Base-by-base conservation (phyloP, 805 yeast species). In the Hanseniaspora occidentalis region DNA sequence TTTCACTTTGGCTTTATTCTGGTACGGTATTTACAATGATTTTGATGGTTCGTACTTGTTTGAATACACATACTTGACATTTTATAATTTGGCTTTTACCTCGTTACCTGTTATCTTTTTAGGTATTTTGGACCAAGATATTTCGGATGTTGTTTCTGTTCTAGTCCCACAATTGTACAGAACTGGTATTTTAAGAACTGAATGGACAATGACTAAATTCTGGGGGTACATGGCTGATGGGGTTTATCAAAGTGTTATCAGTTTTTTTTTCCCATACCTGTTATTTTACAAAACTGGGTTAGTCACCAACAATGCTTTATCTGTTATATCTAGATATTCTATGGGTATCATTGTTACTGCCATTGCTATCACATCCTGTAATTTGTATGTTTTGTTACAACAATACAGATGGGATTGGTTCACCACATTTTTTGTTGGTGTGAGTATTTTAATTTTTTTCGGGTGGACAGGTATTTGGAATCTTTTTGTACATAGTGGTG, bases 401-500 rank as follows among this genome's bases (percentile, higher is more conserved):
- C 84, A 79, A 54, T 72, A 71, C 53, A 69, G 85, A 53, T 83
- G 94, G 94, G 94, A 83, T 60, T 81, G 85, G 84, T 63, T 79
- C 36, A 70, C 81, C 4, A 51, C 66, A 10, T 51, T 78, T 41
- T 69, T 79, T 43, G 70, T 73, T 40, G 62, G 65, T 2, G 50
- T 82, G 17, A 79, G 89, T 1, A 68, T 77, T 35, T 46, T 81
- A 21, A 50, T 80, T 14, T 64, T 81, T 25, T 78, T 72, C 54
- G 78, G 70, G 23, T 83, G 94, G 94, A 76, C 88, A 1, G 89
- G 89, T 47, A 66, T 80, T 37, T 83, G 89, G 89, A 70, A 84
- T 11, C 65, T 82, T 3, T 54, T 73, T 0, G 38, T 63, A 2
- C 55, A 53, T 36, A 65, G 80, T 43, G 69, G 67, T 10, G 86